Evolutionary conservation across 495 filamentous ascomycete genomes (phyloP).

Genomic region (Talaromyces proteolyticus): DNA sequence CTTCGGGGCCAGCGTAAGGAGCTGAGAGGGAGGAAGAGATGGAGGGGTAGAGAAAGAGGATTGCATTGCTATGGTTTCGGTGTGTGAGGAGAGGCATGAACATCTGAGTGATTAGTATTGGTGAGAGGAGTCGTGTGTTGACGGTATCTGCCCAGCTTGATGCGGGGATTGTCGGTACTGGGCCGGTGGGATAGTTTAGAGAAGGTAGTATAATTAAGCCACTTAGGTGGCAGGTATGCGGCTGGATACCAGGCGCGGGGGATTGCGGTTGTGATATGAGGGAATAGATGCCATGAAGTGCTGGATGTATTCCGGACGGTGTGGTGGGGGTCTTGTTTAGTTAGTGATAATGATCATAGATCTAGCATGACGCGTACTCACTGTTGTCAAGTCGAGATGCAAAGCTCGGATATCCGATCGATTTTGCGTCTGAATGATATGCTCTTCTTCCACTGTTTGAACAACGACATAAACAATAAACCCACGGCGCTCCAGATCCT

Average conservation of each 20-base stretch:
- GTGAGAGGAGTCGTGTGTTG: constrained; percentile 88
- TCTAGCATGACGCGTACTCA: constrained; percentile 8
- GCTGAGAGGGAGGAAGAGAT: constrained; percentile 79
- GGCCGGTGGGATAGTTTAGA: constrained; percentile 58
- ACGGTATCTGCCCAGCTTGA: constrained; percentile 81
- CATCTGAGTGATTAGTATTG: constrained; percentile 77
- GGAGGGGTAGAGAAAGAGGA: constrained; percentile 78
- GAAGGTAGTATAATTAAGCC: constrained; percentile 70
- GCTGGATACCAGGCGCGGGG: constrained; percentile 63
- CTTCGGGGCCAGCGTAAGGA: constrained; percentile 80
- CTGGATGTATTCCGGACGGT: constrained; percentile 46
- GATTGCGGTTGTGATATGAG: constrained; percentile 67
- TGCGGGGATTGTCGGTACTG: constrained; percentile 75
- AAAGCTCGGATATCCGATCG: constrained; percentile 76
- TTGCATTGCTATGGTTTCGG: constrained; percentile 43
- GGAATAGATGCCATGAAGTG: constrained; percentile 45
- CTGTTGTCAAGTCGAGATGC: constrained; percentile 69
- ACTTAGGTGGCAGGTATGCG: constrained; percentile 67
- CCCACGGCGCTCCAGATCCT: constrained; percentile 84
- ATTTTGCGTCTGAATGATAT: constrained; percentile 65
- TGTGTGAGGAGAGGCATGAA: constrained; percentile 75
- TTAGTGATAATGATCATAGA: constrained; percentile 1
- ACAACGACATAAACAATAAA: constrained; percentile 92
- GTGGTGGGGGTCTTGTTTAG: constrained; percentile 42
- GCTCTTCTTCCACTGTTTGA: constrained; percentile 73